These are phyloP conservation scores for Tetrahymena elliotti DNA, from an alignment of 73 alveolate species.

Conservation along the genomic window DNA sequence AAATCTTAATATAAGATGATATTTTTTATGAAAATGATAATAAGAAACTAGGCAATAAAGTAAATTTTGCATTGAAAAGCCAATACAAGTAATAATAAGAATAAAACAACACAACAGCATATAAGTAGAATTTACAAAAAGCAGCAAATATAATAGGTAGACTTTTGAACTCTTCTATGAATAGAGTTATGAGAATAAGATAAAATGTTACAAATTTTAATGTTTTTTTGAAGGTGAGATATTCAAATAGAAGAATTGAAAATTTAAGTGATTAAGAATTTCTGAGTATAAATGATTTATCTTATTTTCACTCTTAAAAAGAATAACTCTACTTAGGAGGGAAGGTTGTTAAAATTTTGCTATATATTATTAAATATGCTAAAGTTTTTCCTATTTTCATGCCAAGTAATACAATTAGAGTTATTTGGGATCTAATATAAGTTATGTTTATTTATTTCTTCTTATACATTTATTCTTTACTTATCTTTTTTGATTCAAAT, in stretches of 20 bases:
- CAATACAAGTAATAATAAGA: not conserved
- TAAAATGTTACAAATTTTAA: not conserved
- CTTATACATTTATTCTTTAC: not conserved
- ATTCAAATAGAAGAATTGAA: not conserved
- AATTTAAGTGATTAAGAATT: not conserved
- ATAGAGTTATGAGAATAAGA: not conserved
- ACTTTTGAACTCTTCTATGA: not conserved
- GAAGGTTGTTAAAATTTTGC: too few relatives aligned
- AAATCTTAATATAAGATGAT: not conserved
- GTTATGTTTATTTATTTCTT: not conserved
- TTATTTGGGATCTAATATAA: not conserved
- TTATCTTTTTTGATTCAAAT: not conserved
- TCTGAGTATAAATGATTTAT: not conserved
- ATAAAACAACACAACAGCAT: not conserved
- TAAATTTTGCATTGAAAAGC: not conserved
- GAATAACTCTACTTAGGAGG: too few relatives aligned
- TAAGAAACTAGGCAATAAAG: not conserved
- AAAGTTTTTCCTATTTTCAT: not conserved
- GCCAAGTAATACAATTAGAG: not conserved
- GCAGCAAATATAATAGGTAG: not conserved
- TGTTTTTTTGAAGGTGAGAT: not conserved
- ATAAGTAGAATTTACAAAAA: not conserved
- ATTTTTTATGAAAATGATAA: not conserved
- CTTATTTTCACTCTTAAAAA: not conserved
- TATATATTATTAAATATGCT: not conserved